Conservation (phyloP, 169 alveolate species). For the Babesia bigemina region DNA sequence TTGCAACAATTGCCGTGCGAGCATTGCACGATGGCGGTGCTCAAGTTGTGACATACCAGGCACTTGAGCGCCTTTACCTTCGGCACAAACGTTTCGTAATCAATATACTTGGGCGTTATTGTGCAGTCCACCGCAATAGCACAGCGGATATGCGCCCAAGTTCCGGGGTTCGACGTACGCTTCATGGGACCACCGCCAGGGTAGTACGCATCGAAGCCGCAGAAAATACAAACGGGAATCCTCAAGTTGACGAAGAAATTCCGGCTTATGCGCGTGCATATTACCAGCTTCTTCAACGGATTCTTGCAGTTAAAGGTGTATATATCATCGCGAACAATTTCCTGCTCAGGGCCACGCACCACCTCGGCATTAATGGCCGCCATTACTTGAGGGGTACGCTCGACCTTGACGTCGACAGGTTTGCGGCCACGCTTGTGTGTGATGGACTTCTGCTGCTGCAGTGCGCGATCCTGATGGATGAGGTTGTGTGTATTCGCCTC, state of each 20-base stretch:
- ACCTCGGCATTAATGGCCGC: slow-evolving; percentile 5
- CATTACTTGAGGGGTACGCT: slow-evolving; percentile 9
- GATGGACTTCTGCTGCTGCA: slow-evolving; percentile 12
- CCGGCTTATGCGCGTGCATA: slow-evolving; percentile 22
- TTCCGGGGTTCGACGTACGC: slow-evolving; percentile 71
- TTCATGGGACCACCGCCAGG: slow-evolving; percentile 82
- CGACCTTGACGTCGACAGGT: slow-evolving; percentile 13
- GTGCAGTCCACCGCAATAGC: slow-evolving; percentile 73
- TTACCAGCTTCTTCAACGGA: slow-evolving; percentile 55
- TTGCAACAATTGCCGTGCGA: slow-evolving; percentile 73
- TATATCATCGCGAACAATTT: slow-evolving; percentile 24
- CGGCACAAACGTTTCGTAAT: slow-evolving; percentile 62
- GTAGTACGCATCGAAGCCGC: slow-evolving; percentile 77
- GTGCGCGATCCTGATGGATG: slow-evolving; percentile 15
- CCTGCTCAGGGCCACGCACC: slow-evolving; percentile 11
- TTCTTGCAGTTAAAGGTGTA: slow-evolving; percentile 48
- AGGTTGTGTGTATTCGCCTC: slow-evolving; percentile 14
- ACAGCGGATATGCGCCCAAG: slow-evolving; percentile 81
- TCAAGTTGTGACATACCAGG: slow-evolving; percentile 52
- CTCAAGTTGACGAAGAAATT: slow-evolving; percentile 46
- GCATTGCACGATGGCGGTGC: slow-evolving; percentile 75
- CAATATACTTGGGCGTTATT: slow-evolving; percentile 50
- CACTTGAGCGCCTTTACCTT: slow-evolving; percentile 73
- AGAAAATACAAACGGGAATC: slow-evolving; percentile 75
- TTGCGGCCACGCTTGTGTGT: slow-evolving; percentile 37